Evolutionary conservation across 495 filamentous ascomycete genomes (phyloP).

Genomic region (Pseudoneurospora amorphoporcata): DNA sequence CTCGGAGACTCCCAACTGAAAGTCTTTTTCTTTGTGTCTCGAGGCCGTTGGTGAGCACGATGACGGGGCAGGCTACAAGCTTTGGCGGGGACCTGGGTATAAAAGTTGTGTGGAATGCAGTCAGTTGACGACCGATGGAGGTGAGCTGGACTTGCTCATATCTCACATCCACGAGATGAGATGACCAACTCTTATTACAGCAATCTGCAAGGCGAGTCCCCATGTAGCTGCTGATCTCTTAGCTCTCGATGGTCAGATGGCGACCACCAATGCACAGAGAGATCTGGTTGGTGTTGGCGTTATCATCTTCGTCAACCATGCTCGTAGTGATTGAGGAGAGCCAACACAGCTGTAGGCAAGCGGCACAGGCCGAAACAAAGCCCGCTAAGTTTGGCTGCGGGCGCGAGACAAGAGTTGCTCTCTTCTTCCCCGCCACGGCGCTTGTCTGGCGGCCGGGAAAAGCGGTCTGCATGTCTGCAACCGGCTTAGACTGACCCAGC

Average conservation of each 20-base stretch:
- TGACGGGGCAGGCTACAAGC: background rate
- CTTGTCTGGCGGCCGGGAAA: background rate
- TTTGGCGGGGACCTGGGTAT: background rate
- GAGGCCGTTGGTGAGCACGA: background rate
- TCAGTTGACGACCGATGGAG: background rate
- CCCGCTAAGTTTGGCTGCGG: background rate
- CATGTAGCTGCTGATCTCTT: background rate
- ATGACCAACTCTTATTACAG: background rate
- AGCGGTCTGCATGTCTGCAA: background rate
- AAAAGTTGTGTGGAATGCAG: background rate
- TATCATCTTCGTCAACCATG: background rate
- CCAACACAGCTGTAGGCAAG: background rate
- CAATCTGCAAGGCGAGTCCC: background rate
- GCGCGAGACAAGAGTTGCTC: background rate
- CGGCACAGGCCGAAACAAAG: background rate
- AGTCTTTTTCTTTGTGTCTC: background rate
- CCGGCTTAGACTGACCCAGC: background rate
- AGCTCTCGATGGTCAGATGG: background rate
- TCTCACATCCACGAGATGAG: background rate
- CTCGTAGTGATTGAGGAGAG: background rate
- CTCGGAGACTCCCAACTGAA: background rate
- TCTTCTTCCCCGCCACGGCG: background rate
- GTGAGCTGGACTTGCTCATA: background rate
- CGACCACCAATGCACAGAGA: background rate
- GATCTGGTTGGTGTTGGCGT: background rate